Evolutionary conservation across 2,329 filamentous ascomycete genomes (phyloP), one percentile per base, ranked within the genome.

Genomic region (Teratosphaeria gauchensis): DNA sequence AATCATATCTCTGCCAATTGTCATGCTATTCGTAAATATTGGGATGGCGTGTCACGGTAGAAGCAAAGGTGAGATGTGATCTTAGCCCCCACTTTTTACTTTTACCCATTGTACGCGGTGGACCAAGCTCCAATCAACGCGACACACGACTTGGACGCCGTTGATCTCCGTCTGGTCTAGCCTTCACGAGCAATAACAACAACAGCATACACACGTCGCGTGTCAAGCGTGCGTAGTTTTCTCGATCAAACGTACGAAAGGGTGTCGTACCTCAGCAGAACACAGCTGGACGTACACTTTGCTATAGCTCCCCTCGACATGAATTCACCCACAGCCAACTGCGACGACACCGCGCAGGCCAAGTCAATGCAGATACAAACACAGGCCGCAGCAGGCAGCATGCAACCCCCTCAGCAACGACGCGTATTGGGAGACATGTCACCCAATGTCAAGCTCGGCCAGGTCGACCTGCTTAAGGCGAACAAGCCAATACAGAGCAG

Each of bases 401-500:
- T 48, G 42, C n/a, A 6, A 48, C 42, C 42, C n/a, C 42, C 42
- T 6, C 42, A 21, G 7, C 57, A 61, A n/a, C 57, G 64, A 55
- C 64, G 65, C 53, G 62, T 68, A 9, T 64, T 72, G 30, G 69
- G 66, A 51, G 69, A 71, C 53, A 56, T 71, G 28, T 72, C 69
- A 38, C 64, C 69, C 16, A 72, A 72, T 55, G 60, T 67, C 51
- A 63, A 66, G 59, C 53, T 61, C 33, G 61, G 57, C 35, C 28
- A 53, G 16, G 42, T 58, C 7, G 59, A 56, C 5, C 16, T 62
- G 14, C 48, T 58, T 30, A 59, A 62, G 19, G 12, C 28, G n/a
- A 64, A 59, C 56, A 68, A 67, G 53, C 57, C 64, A 42, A 59
- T 66, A 56, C 57, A 57, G 6, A 62, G 66, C 54, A 70, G 67